Evolutionary conservation across 1,284 basidiomycete genomes (phyloP).

Genomic region (Neolentinus lepideus): DNA sequence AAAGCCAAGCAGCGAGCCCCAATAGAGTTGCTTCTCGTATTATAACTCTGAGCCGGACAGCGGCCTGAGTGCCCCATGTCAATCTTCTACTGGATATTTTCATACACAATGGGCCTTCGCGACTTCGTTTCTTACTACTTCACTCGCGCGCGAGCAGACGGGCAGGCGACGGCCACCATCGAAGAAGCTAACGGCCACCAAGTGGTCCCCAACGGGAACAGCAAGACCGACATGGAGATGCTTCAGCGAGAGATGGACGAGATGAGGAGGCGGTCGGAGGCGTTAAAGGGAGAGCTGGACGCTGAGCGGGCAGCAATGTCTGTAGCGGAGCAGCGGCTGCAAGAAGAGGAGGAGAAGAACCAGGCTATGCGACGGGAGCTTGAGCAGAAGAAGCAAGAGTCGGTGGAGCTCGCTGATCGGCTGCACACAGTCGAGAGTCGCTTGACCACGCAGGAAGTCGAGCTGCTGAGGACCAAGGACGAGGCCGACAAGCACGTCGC

Average conservation of each 20-base stretch:
- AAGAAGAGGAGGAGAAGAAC: not conserved
- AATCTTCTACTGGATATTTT: not conserved
- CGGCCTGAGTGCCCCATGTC: not conserved
- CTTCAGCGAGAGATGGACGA: not conserved
- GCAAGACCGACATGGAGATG: not conserved
- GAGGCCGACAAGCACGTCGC: not conserved
- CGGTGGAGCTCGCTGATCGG: not conserved
- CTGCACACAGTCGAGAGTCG: not conserved
- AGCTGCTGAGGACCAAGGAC: not conserved
- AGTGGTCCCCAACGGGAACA: not conserved
- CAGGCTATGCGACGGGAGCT: not conserved
- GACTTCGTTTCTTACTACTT: not conserved
- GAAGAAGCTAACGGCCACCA: not conserved
- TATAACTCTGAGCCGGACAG: not conserved
- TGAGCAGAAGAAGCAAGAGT: not conserved
- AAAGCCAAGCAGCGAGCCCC: not conserved
- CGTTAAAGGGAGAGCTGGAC: not conserved
- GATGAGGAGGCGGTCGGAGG: not conserved
- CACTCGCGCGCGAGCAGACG: not conserved
- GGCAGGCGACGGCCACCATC: not conserved
- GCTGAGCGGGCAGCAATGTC: not conserved
- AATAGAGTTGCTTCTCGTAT: not conserved
- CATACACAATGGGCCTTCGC: not conserved
- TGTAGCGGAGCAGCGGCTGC: not conserved
- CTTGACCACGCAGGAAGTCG: not conserved